A percentile compares a stretch with the other conserved stretches of the same genome.
phyloP scores from a whole-genome alignment of 2,329 filamentous ascomycete species.

The Eutypa lata region DNA sequence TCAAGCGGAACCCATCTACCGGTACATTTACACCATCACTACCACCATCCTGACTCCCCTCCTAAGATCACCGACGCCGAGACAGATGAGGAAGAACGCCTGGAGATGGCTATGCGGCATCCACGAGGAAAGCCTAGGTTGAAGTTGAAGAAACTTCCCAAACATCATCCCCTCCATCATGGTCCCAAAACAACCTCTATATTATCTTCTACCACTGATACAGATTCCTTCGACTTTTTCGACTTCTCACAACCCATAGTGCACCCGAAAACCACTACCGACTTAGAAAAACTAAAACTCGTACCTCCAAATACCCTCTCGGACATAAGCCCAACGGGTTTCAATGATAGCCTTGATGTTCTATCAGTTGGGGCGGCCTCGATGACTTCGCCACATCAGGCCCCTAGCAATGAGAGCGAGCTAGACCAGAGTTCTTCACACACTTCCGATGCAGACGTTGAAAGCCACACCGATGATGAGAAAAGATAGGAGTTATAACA shows the following conservation, averaged over 20 bases:
- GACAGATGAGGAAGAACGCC: constrained; percentile 40
- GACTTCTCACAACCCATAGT: constrained; percentile 36
- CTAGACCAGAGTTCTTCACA: constrained; percentile 19
- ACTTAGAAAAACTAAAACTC: no score
- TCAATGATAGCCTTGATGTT: no score
- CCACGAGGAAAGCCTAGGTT: constrained; percentile 33
- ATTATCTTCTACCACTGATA: constrained; percentile 21
- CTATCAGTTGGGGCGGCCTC: constrained; percentile 14
- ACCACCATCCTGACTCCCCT: constrained; percentile 34
- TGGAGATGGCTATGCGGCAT: constrained; percentile 37
- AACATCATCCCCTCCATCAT: constrained; percentile 32
- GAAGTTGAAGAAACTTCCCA: constrained; percentile 39
- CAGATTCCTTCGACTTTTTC: constrained; percentile 37
- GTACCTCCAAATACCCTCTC: no score
- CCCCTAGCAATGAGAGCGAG: constrained; percentile 10
- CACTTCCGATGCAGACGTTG: constrained; percentile 27
- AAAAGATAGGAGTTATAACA: no score
- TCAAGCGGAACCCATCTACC: constrained; percentile 50
- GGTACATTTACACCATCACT: constrained; percentile 31
- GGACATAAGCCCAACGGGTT: no score
- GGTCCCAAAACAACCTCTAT: constrained; percentile 26
- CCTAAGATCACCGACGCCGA: constrained; percentile 41
- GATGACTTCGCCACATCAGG: constrained; percentile 17
- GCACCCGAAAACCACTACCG: constrained; percentile 3
- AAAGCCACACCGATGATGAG: constrained; percentile 23